These are phyloP conservation scores for Neurospora crassa DNA, from an alignment of 2,329 filamentous ascomycete genomes.

Conservation along the genomic window DNA sequence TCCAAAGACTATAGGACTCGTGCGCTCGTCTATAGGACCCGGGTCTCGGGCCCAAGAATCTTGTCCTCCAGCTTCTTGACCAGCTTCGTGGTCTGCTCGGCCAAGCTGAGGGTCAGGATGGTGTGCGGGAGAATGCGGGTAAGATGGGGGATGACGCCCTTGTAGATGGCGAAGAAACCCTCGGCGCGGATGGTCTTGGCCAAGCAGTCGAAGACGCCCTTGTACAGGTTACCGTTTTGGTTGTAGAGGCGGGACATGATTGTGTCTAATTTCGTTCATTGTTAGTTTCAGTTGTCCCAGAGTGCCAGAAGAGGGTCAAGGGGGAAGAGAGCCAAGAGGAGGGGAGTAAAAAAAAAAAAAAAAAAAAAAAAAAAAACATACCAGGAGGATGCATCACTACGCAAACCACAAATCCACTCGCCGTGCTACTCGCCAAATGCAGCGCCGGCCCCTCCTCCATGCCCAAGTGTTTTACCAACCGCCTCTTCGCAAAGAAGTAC, in stretches of 20 bases:
- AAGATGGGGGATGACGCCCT: slow-evolving; percentile 92
- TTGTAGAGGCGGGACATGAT: slow-evolving; percentile 99
- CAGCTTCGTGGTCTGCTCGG: slow-evolving; percentile 94
- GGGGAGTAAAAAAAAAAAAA: too few relatives aligned
- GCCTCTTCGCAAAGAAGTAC: slow-evolving; percentile 93
- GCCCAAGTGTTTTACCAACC: slow-evolving; percentile 69
- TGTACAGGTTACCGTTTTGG: slow-evolving; percentile 96
- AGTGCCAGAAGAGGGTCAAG: too few relatives aligned
- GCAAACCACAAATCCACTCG: slow-evolving; percentile 92
- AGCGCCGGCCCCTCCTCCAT: slow-evolving; percentile 87
- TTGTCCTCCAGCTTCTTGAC: slow-evolving; percentile 66
- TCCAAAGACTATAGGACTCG: neutral
- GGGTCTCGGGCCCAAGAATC: slow-evolving; percentile 27
- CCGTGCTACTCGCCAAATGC: slow-evolving; percentile 80
- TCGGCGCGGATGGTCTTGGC: slow-evolving; percentile 86
- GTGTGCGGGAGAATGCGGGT: slow-evolving; percentile 93
- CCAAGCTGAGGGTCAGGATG: slow-evolving; percentile 82
- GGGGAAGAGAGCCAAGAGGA: neutral
- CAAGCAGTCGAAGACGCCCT: slow-evolving; percentile 83
- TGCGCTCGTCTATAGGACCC: neutral
- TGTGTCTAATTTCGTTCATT: slow-evolving; percentile 53
- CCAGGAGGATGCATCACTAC: slow-evolving; percentile 95
- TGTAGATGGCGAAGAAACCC: slow-evolving; percentile 88
- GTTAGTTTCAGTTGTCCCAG: too few relatives aligned
- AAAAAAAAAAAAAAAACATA: slow-evolving; percentile 32